These are phyloP conservation scores for Lentinula boryana DNA, from an alignment of 768 basidiomycete species.

Conservation along the genomic window DNA sequence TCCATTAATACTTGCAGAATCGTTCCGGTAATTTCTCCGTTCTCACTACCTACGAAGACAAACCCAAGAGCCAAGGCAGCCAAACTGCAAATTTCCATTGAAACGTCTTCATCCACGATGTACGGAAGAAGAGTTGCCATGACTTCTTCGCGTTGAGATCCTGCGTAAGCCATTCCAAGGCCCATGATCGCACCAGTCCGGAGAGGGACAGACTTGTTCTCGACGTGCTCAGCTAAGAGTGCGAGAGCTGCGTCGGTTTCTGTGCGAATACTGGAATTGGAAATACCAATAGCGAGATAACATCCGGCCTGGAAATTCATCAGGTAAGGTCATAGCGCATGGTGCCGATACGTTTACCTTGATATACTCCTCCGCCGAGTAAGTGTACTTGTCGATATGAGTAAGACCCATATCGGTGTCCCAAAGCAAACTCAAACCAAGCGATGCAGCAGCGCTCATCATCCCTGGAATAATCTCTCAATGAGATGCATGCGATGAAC, in stretches of 20 bases:
- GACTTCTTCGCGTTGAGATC: conserved; percentile 87
- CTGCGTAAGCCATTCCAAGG: conserved; percentile 89
- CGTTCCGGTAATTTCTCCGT: conserved; percentile 85
- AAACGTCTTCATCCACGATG: conserved; percentile 72
- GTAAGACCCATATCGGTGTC: conserved; percentile 91
- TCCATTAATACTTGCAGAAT: conserved; percentile 94
- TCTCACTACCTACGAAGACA: conserved; percentile 91
- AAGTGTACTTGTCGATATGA: conserved; percentile 97
- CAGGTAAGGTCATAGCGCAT: neutral
- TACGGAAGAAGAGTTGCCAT: conserved; percentile 71
- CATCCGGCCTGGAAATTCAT: conserved; percentile 65
- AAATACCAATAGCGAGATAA: conserved; percentile 87
- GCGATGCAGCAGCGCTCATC: conserved; percentile 93
- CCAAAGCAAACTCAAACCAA: conserved; percentile 93
- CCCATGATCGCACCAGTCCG: conserved; percentile 89
- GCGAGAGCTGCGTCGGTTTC: conserved; percentile 93
- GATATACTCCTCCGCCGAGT: conserved; percentile 93
- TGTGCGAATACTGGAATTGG: conserved; percentile 84
- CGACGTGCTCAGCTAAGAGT: conserved; percentile 83
- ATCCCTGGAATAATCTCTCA: conserved; percentile 50
- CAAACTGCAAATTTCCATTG: conserved; percentile 86
- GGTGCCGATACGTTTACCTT: conserved; percentile 43
- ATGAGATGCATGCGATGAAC: neutral
- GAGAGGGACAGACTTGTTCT: conserved; percentile 78
- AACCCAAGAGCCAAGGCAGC: conserved; percentile 89